These are phyloP conservation scores for Penicillium sp. DNA, from an alignment of 2,329 filamentous ascomycete genomes.

Conservation along the genomic window DNA sequence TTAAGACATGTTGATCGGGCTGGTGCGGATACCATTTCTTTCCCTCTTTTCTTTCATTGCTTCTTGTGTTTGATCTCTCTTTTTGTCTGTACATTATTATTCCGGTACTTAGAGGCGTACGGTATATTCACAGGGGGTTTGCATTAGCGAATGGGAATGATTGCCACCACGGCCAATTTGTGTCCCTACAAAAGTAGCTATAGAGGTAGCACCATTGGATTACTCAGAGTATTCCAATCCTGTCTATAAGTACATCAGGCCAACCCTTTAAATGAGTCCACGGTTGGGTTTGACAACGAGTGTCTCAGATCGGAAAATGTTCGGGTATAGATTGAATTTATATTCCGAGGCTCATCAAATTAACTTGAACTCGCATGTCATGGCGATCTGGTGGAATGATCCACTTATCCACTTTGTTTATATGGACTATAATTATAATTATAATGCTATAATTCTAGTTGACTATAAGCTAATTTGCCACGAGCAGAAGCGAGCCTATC, in stretches of 20 bases:
- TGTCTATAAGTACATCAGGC: too few relatives aligned
- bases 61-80: too few relatives aligned
- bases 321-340: too few relatives aligned
- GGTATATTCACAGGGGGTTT: neutral
- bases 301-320: too few relatives aligned
- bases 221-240: too few relatives aligned
- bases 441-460: neutral
- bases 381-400: too few relatives aligned
- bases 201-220: neutral
- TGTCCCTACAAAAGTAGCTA: neutral
- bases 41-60: too few relatives aligned
- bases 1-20: neutral
- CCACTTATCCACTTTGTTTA: neutral
- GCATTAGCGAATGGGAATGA: conserved; percentile 4
- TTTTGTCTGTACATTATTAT: conserved; percentile 2
- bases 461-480: neutral
- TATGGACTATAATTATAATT: too few relatives aligned
- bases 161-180: neutral
- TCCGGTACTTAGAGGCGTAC: conserved; percentile 2
- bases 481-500: neutral
- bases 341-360: too few relatives aligned
- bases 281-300: too few relatives aligned
- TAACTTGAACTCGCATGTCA: too few relatives aligned
- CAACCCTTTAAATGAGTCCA: too few relatives aligned
- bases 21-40: neutral